Percentiles rank a stretch among this genome's conserved stretches.
Conservation (phyloP, 176 grass and related monocot species). For the Carex myosuroides region DNA sequence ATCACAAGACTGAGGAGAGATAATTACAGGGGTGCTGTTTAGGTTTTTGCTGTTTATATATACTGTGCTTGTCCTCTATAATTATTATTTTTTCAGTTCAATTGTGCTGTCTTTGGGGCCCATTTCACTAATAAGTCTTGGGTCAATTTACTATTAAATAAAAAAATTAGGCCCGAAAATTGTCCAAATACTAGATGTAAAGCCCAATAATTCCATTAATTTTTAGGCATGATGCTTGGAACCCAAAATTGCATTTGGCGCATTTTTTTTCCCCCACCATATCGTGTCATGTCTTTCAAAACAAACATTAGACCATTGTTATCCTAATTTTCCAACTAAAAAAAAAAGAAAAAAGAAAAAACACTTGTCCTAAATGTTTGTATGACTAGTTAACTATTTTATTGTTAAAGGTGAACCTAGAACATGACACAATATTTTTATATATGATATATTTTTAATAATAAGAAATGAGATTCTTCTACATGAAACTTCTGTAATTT, state of each 20-base stretch:
- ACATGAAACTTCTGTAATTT: too few species aligned
- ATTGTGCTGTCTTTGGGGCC: neutral
- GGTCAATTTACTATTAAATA: neutral
- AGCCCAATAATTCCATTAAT: neutral
- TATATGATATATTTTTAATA: too few species aligned
- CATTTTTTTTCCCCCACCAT: too few species aligned
- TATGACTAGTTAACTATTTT: too few species aligned
- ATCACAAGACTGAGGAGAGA: neutral
- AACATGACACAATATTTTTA: too few species aligned
- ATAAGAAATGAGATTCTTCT: too few species aligned
- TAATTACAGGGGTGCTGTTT: neutral
- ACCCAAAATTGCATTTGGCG: neutral
- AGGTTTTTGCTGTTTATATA: neutral
- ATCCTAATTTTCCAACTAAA: too few species aligned
- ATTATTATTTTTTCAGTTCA: neutral
- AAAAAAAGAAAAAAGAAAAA: too few species aligned
- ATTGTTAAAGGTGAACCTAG: too few species aligned
- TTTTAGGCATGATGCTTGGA: neutral
- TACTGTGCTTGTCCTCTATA: neutral
- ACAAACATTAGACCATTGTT: too few species aligned
- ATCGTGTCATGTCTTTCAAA: too few species aligned
- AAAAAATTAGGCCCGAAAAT: neutral
- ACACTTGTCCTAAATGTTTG: too few species aligned
- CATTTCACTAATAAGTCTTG: neutral
- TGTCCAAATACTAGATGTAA: neutral